Evolutionary conservation across 139 green algal genomes (phyloP).

Genomic region (Deuterostichococcus epilithicus): DNA sequence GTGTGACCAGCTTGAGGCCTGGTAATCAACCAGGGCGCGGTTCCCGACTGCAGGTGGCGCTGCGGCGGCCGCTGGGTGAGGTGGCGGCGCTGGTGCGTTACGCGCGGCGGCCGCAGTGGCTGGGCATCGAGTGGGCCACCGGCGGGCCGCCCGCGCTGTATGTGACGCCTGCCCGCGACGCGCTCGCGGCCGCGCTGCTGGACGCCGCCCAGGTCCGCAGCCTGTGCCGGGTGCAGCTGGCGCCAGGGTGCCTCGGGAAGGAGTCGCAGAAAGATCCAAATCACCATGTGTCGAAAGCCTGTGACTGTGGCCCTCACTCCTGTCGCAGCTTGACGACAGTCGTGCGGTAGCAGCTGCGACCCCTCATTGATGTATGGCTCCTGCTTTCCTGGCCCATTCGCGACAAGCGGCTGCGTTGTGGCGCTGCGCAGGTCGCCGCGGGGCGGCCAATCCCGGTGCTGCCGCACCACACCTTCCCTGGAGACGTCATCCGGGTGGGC

Average conservation of each 20-base stretch:
- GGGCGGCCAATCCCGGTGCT: slow-evolving; percentile 40
- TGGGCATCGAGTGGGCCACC: slow-evolving; percentile 74
- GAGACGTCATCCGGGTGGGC: slow-evolving; percentile 41
- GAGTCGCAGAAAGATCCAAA: too few relatives aligned
- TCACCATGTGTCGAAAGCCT: too few relatives aligned
- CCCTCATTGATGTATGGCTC: too few relatives aligned
- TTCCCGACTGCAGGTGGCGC: slow-evolving; percentile 18
- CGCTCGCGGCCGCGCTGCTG: slow-evolving; percentile 61
- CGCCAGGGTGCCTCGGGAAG: too few relatives aligned
- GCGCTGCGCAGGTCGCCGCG: slow-evolving; percentile 15
- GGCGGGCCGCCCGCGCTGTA: slow-evolving; percentile 52
- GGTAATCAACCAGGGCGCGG: background rate
- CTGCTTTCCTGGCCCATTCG: slow-evolving; percentile 55
- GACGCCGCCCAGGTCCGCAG: slow-evolving; percentile 58
- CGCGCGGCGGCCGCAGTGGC: slow-evolving; percentile 60
- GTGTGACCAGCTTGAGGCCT: slow-evolving; percentile 11
- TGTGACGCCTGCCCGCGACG: slow-evolving; percentile 60
- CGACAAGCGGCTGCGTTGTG: slow-evolving; percentile 9
- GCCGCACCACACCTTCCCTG: slow-evolving; percentile 45
- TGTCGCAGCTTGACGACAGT: too few relatives aligned
- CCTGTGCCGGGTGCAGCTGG: too few relatives aligned
- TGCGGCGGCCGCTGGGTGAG: slow-evolving; percentile 24
- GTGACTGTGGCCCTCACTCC: too few relatives aligned
- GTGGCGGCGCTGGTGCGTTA: slow-evolving; percentile 44
- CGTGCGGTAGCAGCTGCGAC: too few relatives aligned